phyloP scores from a whole-genome alignment of 176 grass and related monocot species.

The Typha latifolia region DNA sequence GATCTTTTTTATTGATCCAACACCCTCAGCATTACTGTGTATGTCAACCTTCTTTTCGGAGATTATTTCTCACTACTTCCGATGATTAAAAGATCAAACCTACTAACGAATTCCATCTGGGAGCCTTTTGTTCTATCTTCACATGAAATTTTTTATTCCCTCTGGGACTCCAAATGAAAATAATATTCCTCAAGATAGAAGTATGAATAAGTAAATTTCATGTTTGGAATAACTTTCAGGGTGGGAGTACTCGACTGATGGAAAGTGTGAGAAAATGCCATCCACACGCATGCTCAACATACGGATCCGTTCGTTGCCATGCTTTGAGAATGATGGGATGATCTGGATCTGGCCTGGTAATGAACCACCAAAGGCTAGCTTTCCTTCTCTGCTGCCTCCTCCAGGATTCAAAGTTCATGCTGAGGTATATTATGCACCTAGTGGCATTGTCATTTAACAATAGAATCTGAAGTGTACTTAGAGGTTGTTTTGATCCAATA shows the following conservation, averaged over 20 bases:
- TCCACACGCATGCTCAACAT: slow-evolving; percentile 72
- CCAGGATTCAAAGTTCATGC: slow-evolving; percentile 79
- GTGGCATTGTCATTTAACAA: not conserved
- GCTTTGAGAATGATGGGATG: slow-evolving; percentile 97
- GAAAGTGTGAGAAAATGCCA: slow-evolving; percentile 98
- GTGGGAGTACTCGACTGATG: slow-evolving; percentile 91
- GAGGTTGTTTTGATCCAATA: too few relatives aligned
- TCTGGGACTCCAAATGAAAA: not conserved
- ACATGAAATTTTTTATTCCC: too few relatives aligned
- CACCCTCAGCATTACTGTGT: too few relatives aligned
- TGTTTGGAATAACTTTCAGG: slow-evolving; percentile 39
- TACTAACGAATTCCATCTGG: too few relatives aligned
- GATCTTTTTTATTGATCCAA: too few relatives aligned
- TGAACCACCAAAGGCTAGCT: slow-evolving; percentile 44
- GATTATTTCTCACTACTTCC: too few relatives aligned
- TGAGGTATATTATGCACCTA: slow-evolving; percentile 39
- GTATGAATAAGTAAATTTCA: slow-evolving; percentile 10
- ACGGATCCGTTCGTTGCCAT: slow-evolving; percentile 64
- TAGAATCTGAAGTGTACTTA: too few relatives aligned
- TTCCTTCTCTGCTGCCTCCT: slow-evolving; percentile 84
- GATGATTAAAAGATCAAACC: too few relatives aligned
- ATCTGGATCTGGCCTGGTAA: slow-evolving; percentile 94
- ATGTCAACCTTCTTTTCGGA: too few relatives aligned
- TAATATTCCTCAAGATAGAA: not conserved
- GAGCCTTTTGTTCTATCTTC: too few relatives aligned